Conservation (phyloP, 257 asterid species). For the Fraxinus quadrangulata region DNA sequence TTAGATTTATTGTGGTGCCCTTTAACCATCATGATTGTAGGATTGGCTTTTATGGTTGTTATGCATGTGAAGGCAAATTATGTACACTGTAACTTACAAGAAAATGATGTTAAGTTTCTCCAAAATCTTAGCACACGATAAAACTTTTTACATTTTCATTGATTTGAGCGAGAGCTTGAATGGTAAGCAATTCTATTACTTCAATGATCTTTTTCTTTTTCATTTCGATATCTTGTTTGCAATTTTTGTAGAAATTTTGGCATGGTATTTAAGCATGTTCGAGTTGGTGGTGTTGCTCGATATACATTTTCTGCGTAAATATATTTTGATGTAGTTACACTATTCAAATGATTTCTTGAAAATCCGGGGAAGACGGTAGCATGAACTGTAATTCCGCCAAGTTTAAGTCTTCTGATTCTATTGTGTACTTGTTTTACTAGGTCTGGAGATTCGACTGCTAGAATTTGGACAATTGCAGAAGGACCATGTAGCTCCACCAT, state of each 20-base stretch:
- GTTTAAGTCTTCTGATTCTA: conserved; percentile 7
- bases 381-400: not conserved
- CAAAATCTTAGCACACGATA: not conserved
- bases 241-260: conserved; percentile 12
- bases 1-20: not conserved
- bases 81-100: not conserved
- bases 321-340: not conserved
- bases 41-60: conserved; percentile 9
- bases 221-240: not conserved
- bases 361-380: not conserved
- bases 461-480: conserved; percentile 83
- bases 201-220: not conserved
- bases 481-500: conserved; percentile 60
- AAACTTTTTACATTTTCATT: conserved; percentile 2
- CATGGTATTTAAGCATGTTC: conserved; percentile 3
- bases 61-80: not conserved
- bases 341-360: not conserved
- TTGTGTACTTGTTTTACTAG: conserved; percentile 37
- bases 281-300: conserved; percentile 10
- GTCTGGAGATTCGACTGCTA: conserved; percentile 97
- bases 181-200: not conserved
- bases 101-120: conserved; percentile 20
- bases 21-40: not conserved
- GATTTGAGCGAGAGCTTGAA: not conserved
- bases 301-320: not conserved